Evolutionary conservation across 2,329 filamentous ascomycete genomes (phyloP).

Genomic region (Huntiella moniliformis): DNA sequence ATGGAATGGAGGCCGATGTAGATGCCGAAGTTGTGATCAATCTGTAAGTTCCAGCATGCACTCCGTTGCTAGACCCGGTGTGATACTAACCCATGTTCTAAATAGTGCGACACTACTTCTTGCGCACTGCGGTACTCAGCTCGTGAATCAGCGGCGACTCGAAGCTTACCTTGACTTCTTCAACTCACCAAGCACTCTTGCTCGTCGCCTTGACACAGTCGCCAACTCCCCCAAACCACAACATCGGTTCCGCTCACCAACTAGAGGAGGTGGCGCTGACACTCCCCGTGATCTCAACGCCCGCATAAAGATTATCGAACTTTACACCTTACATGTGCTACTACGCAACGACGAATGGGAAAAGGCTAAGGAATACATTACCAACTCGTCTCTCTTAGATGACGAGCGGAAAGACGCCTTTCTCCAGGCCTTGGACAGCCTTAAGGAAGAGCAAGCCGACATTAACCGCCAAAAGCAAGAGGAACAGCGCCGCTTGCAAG

Average conservation of each 20-base stretch:
- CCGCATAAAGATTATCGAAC: slow-evolving; percentile 77
- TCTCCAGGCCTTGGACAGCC: slow-evolving; percentile 61
- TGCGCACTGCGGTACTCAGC: slow-evolving; percentile 72
- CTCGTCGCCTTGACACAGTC: slow-evolving; percentile 36
- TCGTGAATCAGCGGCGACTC: slow-evolving; percentile 66
- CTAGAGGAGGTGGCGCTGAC: slow-evolving; percentile 46
- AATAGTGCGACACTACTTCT: slow-evolving; percentile 72
- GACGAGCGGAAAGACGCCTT: slow-evolving; percentile 84
- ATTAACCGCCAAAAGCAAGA: slow-evolving; percentile 47
- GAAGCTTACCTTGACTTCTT: slow-evolving; percentile 58
- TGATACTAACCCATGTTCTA: background rate
- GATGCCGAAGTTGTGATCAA: slow-evolving; percentile 90
- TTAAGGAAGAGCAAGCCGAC: slow-evolving; percentile 67
- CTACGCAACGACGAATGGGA: slow-evolving; percentile 90
- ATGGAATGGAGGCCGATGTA: slow-evolving; percentile 72
- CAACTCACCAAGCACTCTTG: slow-evolving; percentile 52
- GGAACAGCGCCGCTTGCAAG: slow-evolving; percentile 36
- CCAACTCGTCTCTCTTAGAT: slow-evolving; percentile 68
- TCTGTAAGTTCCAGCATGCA: slow-evolving; percentile 35
- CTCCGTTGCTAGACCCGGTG: background rate
- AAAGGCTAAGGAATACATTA: slow-evolving; percentile 81
- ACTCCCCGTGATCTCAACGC: slow-evolving; percentile 71
- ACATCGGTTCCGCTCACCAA: slow-evolving; percentile 26
- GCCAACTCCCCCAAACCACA: slow-evolving; percentile 20
- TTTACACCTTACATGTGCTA: slow-evolving; percentile 91